Base-by-base conservation (phyloP, 352 stramenopile species). In the Paralagenidium karlingii region DNA sequence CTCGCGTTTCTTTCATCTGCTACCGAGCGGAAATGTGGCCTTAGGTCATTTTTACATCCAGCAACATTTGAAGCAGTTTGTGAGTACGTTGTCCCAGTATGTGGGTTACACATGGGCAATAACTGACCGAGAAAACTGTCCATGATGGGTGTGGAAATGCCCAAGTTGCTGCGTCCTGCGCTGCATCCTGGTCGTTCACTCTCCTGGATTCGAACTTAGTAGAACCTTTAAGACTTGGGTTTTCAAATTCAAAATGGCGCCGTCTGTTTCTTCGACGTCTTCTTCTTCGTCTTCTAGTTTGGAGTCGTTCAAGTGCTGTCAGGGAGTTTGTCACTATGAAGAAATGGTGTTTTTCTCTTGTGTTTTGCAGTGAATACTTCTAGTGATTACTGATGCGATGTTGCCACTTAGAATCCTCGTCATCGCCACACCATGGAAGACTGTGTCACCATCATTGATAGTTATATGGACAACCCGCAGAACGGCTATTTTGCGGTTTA, bases 371-470 rank as follows among this genome's bases (percentile, higher is more conserved):
- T 6, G 15, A 22, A 20, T 21, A 22, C 27, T 15, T 19, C 10
- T 9, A 26, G 15, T 10, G 8, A 18, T n/a, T 7, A 16, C n/a
- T 27, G 2, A 3, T 42, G 20, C 3, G 18, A 20, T 49, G 10
- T 13, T 25, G 18, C 8, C 31, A 4, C 41, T 19, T 38, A 90
- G 76, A 90, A 90, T 45, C 70, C 70, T 3, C 50, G 62, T 45
- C 52, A 70, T 31, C 61, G 76, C 27, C 80, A 85, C 50, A 86
- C 73, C 18, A 90, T 90, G 76, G 76, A 90, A 43, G 76, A 90
- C 59, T 75, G 68, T 12, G 53, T 77, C 43, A 59, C 68, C 16
- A 69, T 87, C 20, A 66, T 87, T 11, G 76, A 90, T 43, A 65
- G 66, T 28, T 86, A 79, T 43, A 45, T 79, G 20, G 42, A 59